A percentile compares a stretch with the other conserved stretches of the same genome.
These are phyloP conservation scores for Chalaropsis ovoidea DNA, from an alignment of 2,329 filamentous ascomycete genomes.

Conservation along the genomic window DNA sequence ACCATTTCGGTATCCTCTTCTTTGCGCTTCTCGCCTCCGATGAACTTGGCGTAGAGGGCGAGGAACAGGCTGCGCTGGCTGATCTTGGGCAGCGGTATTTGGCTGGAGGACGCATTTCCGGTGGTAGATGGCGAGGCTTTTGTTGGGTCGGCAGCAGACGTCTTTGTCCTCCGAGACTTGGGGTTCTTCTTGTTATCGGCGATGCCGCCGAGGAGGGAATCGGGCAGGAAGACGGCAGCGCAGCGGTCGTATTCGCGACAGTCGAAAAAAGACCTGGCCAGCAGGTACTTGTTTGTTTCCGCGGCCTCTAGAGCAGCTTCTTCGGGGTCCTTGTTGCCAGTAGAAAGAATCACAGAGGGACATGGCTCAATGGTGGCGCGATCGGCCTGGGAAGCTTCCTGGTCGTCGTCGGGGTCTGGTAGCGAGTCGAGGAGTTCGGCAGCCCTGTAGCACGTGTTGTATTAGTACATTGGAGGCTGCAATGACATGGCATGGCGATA, in stretches of 20 bases:
- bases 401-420: slow-evolving; percentile 49
- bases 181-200: slow-evolving; percentile 41
- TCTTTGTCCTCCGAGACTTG: slow-evolving; percentile 28
- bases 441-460: slow-evolving; percentile 49
- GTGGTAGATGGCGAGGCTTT: slow-evolving; percentile 29
- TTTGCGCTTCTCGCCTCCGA: slow-evolving; percentile 90
- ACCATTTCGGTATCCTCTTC: slow-evolving; percentile 97
- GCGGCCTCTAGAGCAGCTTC: slow-evolving; percentile 67
- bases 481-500: background rate
- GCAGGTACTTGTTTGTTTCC: slow-evolving; percentile 72
- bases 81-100: slow-evolving; percentile 43
- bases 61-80: slow-evolving; percentile 92
- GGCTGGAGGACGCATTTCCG: slow-evolving; percentile 25
- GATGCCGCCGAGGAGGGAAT: slow-evolving; percentile 61
- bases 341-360: slow-evolving; percentile 39
- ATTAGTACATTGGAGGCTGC: background rate
- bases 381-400: slow-evolving; percentile 35
- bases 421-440: slow-evolving; percentile 87
- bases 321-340: slow-evolving; percentile 51
- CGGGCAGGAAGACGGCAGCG: slow-evolving; percentile 77
- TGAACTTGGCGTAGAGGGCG: slow-evolving; percentile 81
- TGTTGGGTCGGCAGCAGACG: background rate
- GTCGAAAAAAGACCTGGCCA: slow-evolving; percentile 91
- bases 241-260: slow-evolving; percentile 92
- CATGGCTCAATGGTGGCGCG: slow-evolving; percentile 34